phyloP scores from a whole-genome alignment of 768 basidiomycete genomes.

The Suillus fuscotomentosus region DNA sequence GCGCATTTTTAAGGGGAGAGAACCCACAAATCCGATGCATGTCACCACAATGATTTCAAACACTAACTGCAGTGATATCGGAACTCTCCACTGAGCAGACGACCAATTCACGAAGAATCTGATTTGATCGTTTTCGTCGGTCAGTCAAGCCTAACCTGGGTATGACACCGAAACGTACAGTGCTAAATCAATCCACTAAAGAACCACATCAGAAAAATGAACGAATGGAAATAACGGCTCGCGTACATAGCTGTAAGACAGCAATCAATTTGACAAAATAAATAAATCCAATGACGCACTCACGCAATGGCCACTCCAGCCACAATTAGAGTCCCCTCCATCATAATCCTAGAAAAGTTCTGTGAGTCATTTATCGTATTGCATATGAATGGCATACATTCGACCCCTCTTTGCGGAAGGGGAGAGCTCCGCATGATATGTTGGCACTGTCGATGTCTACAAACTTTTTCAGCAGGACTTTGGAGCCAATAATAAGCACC shows the following conservation, averaged over 20 bases:
- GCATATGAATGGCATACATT: slow-evolving; percentile 12
- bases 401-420: slow-evolving; percentile 40
- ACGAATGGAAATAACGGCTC: neutral
- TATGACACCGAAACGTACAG: slow-evolving; percentile 23
- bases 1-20: neutral
- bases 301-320: slow-evolving; percentile 41
- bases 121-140: too few species aligned
- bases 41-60: slow-evolving; percentile 37
- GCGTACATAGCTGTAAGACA: neutral
- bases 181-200: slow-evolving; percentile 41
- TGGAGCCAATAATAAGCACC: neutral
- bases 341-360: slow-evolving; percentile 1
- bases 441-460: slow-evolving; percentile 42
- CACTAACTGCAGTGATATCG: slow-evolving; percentile 39
- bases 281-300: slow-evolving; percentile 9
- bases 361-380: neutral
- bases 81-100: slow-evolving; percentile 17
- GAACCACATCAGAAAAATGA: neutral
- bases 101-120: slow-evolving; percentile 34
- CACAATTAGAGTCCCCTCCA: slow-evolving; percentile 3
- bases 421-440: slow-evolving; percentile 46
- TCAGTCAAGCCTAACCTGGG: neutral
- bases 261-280: neutral
- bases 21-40: slow-evolving; percentile 33
- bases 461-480: neutral